Base-by-base conservation (phyloP, 495 filamentous ascomycete genomes). In the Glutinoglossum americanum region DNA sequence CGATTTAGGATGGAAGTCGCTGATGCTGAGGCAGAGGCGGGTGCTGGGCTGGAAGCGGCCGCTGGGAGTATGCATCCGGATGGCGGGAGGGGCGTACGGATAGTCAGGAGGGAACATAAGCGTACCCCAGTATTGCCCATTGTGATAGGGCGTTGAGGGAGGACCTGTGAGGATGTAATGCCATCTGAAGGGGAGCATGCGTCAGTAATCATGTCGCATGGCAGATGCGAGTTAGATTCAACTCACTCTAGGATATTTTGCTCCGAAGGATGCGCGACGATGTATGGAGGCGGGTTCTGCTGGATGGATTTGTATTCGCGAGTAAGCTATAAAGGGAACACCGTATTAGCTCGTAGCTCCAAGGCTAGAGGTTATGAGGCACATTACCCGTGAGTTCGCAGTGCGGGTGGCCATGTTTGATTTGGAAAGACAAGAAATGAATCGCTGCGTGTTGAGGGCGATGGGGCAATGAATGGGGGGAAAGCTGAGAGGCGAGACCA, bases 81-180 rank as follows among this genome's bases (percentile, higher is more conserved):
- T 97, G 5, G 93, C 88, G 13, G 92, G 92, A 28, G 93, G 93
- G 10, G 89, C 89, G 68, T 95, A 98, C 25, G 92, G 92, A 68
- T 98, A 98, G 72, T 94, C 87, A 9, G 88, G 80, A 26, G 92
- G 92, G 69, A 98, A 98, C 57, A 90, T 82, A 37, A 98, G 73
- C 0, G 93, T 96, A 44, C 92, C 92, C 92, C 92, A 98, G 72
- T 97, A 98, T 67, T 98, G 92, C 39, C 92, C 92, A 70, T 81
- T 80, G 64, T 93, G 81, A 69, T 97, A 98, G 0, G 92, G 90
- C 1, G 92, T 98, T 26, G 84, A 76, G 61, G 90, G 86, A n/a
- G 92, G 92, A 6, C 92, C 93, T 25, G 89, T 95, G 47, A 98
- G 81, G 65, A 97, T 89, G 71, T 94, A 98, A 72, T 98, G 92